phyloP scores from a whole-genome alignment of 805 yeast genomes.

The Cyberlindnera meyerae region DNA sequence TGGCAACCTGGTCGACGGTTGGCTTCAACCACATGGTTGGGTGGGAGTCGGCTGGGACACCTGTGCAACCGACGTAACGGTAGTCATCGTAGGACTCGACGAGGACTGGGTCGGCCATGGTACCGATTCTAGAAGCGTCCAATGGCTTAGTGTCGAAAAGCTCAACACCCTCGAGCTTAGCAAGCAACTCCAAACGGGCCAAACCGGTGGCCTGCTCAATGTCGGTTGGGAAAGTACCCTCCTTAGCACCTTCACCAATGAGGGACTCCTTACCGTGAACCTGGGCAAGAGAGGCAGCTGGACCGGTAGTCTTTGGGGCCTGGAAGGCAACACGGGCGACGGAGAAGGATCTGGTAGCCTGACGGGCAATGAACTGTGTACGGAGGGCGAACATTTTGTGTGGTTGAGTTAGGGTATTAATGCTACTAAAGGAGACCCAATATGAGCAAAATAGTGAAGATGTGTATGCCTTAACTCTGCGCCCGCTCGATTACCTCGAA shows the following conservation, averaged over 20 bases:
- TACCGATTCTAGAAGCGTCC: conserved; percentile 84
- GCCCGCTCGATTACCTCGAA: conserved; percentile 15
- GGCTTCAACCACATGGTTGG: conserved; percentile 90
- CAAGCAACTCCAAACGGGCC: conserved; percentile 92
- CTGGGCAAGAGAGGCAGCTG: conserved; percentile 67
- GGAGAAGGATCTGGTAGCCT: conserved; percentile 31
- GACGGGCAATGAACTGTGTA: conserved; percentile 29
- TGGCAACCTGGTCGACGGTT: conserved; percentile 71
- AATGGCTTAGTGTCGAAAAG: conserved; percentile 86
- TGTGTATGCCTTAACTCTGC: neutral
- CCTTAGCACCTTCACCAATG: conserved; percentile 86
- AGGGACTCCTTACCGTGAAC: conserved; percentile 73
- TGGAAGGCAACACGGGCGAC: conserved; percentile 28
- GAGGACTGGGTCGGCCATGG: conserved; percentile 81
- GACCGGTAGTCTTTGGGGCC: conserved; percentile 23
- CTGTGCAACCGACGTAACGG: conserved; percentile 97
- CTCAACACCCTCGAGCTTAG: conserved; percentile 93
- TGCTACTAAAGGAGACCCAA: too few species aligned
- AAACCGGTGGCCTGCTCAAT: conserved; percentile 97
- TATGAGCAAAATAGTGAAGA: neutral
- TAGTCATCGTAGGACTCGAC: conserved; percentile 87
- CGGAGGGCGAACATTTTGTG: conserved; percentile 33
- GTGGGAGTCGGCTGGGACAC: conserved; percentile 91
- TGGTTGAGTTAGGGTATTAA: conserved; percentile 3
- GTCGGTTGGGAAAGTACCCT: conserved; percentile 87